phyloP scores from a whole-genome alignment of 139 green algal genomes.

The Volvox reticuliferus region DNA sequence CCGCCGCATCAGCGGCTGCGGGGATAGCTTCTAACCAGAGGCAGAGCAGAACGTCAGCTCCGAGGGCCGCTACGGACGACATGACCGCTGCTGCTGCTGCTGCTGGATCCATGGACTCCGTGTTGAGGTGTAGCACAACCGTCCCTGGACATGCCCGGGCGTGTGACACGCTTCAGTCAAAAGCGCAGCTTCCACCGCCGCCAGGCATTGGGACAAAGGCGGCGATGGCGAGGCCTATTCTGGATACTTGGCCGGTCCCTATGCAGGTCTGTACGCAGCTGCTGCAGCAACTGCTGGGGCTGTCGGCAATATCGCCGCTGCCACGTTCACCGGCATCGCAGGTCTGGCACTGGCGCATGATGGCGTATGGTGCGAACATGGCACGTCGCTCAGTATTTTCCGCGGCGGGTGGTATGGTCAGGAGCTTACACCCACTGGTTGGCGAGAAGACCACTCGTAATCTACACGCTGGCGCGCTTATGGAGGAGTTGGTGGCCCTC shows the following conservation, averaged over 20 bases:
- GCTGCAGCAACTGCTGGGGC: not conserved
- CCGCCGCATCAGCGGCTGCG: too few species aligned
- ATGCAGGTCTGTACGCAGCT: not conserved
- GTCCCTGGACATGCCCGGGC: not conserved
- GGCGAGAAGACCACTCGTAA: not conserved
- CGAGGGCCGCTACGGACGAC: not conserved
- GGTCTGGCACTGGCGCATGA: not conserved
- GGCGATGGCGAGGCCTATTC: not conserved
- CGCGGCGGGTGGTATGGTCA: not conserved
- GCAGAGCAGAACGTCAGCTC: too few species aligned
- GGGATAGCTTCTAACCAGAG: too few species aligned
- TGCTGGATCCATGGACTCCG: not conserved
- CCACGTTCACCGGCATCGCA: not conserved
- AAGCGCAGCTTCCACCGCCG: not conserved
- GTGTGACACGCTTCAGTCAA: not conserved
- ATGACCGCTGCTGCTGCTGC: not conserved
- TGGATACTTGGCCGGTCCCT: slow-evolving; percentile 12
- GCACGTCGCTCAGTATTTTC: not conserved
- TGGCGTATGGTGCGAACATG: slow-evolving; percentile 11
- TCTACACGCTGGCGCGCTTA: not conserved
- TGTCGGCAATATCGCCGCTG: not conserved
- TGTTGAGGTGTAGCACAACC: too few species aligned
- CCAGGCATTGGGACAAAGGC: not conserved
- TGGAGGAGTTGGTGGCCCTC: not conserved
- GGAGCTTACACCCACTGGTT: not conserved